Base-by-base conservation (phyloP, 176 grass and related monocot genomes). In the Juncus inflexus region DNA sequence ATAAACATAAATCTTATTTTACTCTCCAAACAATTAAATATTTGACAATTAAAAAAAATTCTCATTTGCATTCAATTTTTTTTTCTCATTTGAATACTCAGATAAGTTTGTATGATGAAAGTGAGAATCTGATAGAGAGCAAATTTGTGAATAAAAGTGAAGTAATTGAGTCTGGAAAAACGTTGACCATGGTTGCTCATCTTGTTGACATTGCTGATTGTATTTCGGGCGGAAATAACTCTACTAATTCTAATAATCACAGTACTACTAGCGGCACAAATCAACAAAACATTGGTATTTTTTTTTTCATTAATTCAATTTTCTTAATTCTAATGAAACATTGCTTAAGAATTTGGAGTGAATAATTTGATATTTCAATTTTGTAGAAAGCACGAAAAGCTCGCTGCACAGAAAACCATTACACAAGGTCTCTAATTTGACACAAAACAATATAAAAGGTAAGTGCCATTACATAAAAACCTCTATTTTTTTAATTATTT, bases 181-280 rank as follows among this genome's bases (percentile, higher is more conserved):
- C 74, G n/a, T 4, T 96, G 43, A 62, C 82, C 42, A 80, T 91
- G 82, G 74, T 78, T 5, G 63, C 66, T 79, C 74, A 91, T 74
- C 84, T 96, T 74, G 82, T 91, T 42, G 87, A 96, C 62, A 81
- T 91, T 57, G 87, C 79, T 35, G 70, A 81, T 41, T 55, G 50
- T 57, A 15, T 78, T 38, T 42, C 37, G 36, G 3, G 5, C 37
- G 53, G 12, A 58, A 52, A 40, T 52, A 71, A 47, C 43, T 2
- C 43, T 47, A 28, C 1, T 28, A 28, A 9, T 52, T 3, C 9
- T 9, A n/a, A 12, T 11, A 60, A 9, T 37, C 65, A 16, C 38
- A 69, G 69, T 13, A 62, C 58, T 53, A 72, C 41, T 55, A 14
- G 37, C 4, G 55, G 37, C 15, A 6, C 3, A 12, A 28, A 15